Conservation (phyloP, 2,329 filamentous ascomycete species). For the Apiospora sp. region DNA sequence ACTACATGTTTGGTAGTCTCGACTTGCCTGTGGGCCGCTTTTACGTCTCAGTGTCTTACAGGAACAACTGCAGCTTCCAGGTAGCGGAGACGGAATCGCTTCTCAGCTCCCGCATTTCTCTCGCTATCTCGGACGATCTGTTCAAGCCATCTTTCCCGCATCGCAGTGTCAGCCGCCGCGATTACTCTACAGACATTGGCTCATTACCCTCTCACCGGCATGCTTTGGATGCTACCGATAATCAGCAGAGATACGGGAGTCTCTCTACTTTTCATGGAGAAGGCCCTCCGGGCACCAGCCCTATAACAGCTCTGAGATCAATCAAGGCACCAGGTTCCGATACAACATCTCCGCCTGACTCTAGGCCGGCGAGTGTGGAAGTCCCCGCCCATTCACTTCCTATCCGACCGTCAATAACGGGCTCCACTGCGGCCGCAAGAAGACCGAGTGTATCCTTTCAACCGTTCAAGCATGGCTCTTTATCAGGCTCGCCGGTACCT, state of each 20-base stretch:
- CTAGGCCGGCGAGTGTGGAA: constrained; percentile 55
- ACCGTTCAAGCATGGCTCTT: constrained; percentile 93
- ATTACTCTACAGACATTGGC: constrained; percentile 64
- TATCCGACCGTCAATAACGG: constrained; percentile 53
- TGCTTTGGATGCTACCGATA: constrained; percentile 59
- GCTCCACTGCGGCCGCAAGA: constrained; percentile 64
- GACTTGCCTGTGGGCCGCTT: constrained; percentile 88
- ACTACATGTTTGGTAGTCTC: constrained; percentile 82
- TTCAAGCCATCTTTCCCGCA: constrained; percentile 80
- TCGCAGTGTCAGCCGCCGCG: constrained; percentile 51
- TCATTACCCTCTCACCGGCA: constrained; percentile 76
- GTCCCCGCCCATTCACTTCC: constrained; percentile 61
- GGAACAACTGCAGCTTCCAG: constrained; percentile 88
- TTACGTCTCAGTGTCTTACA: constrained; percentile 82
- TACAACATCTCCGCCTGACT: constrained; percentile 65
- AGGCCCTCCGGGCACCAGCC: constrained; percentile 79
- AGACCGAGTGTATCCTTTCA: constrained; percentile 90
- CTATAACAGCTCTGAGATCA: constrained; percentile 81
- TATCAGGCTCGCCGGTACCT: constrained; percentile 84
- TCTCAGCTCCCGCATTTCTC: constrained; percentile 84
- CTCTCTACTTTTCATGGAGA: constrained; percentile 90
- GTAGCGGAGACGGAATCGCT: constrained; percentile 92
- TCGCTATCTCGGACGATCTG: constrained; percentile 88
- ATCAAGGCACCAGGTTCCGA: constrained; percentile 69
- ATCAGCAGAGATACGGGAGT: constrained; percentile 86